Percentiles rank a stretch among this genome's conserved stretches.
Conservation (phyloP, 352 stramenopile genomes). For the Plasmopara viticola region DNA sequence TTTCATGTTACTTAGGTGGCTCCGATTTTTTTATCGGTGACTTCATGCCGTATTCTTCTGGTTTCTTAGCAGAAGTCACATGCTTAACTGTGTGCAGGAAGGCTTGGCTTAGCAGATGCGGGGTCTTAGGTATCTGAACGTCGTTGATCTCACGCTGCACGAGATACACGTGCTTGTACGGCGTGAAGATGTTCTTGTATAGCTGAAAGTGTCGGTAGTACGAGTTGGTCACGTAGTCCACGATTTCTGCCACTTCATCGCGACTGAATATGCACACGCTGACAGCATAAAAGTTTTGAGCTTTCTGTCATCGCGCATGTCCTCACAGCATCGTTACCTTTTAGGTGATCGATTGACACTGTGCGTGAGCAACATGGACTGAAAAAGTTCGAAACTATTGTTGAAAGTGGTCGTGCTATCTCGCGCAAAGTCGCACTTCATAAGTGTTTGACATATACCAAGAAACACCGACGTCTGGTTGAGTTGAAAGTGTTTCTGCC, state of each 20-base stretch:
- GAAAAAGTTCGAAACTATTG: constrained; percentile 52
- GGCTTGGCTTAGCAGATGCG: constrained; percentile 31
- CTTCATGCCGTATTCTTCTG: constrained; percentile 1
- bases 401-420: constrained; percentile 44
- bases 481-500: constrained; percentile 46
- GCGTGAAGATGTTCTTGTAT: constrained; percentile 79
- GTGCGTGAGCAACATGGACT: constrained; percentile 53
- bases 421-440: constrained; percentile 43
- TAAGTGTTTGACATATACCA: constrained; percentile 59
- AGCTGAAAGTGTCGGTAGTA: constrained; percentile 80
- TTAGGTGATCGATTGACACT: constrained; percentile 65
- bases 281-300: background rate
- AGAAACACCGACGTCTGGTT: constrained; percentile 63
- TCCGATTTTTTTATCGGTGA: constrained; percentile 4
- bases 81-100: constrained; percentile 28
- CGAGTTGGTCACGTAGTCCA: constrained; percentile 69
- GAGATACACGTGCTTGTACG: constrained; percentile 46
- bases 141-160: constrained; percentile 39
- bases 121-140: constrained; percentile 33
- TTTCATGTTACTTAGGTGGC: background rate
- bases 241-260: constrained; percentile 41
- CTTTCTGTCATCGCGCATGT: background rate
- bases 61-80: constrained; percentile 2
- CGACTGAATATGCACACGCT: constrained; percentile 57
- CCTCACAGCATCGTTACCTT: constrained; percentile 26